Evolutionary conservation across 1,284 basidiomycete species (phyloP), one percentile per base, ranked within the genome.

Genomic region (Puccinia novopanici): DNA sequence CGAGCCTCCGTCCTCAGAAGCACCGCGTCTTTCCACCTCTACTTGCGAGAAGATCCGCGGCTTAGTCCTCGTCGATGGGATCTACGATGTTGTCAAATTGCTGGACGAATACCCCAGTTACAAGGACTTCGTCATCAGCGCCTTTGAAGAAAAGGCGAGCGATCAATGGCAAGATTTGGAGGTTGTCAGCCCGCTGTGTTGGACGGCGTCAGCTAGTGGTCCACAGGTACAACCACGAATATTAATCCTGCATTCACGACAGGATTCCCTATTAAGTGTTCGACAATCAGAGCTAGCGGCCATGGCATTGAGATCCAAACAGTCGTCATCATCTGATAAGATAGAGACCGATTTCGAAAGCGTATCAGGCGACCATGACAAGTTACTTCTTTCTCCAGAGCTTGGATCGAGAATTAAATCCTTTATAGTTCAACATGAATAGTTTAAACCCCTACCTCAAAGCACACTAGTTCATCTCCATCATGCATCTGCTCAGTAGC

Each of bases 51-150:
- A 40, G 17, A 73, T 70, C 54, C 42, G 42, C 0, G 71, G 79
- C 45, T 72, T 80, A n/a, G 48, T 73, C 37, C 52, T 80, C 0
- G 9, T 80, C 40, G 79, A 80, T 75, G 79, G 79, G 2, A 80
- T 80, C 42, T 80, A 74, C 30, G 61, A 72, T 48, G 22, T 80
- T 13, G 48, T 52, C 12, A 40, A 75, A 42, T 37, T 80, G 13
- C 19, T 80, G 6, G 27, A 67, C n/a, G 61, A 80, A 75, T 80
- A 75, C 54, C 79, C 79, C 22, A 40, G 24, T 27, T 80, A 80
- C 24, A 9, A 15, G 3, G 71, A 80, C 52, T 75, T 74, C 24
- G 72, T 75, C n/a, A 4, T 17, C 8, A 27, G 22, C 17, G 79
- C 79, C 13, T 73, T 80, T 22, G 48, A 13, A 30, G 34, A 48